Evolutionary conservation across 23 red algal species (phyloP).

Genomic region (Chondrus crispus): DNA sequence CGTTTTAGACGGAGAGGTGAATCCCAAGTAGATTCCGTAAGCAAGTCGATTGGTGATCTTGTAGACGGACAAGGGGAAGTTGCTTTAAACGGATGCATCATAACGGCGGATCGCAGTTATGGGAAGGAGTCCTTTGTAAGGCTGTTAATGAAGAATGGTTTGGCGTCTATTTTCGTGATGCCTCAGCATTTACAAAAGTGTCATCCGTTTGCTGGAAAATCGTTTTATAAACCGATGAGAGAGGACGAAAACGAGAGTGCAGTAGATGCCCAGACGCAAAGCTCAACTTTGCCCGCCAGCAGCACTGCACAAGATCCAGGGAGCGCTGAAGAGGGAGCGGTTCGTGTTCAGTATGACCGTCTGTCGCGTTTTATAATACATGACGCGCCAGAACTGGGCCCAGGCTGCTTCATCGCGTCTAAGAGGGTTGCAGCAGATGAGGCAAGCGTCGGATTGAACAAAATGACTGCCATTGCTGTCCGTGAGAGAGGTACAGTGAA

Average conservation of each 20-base stretch:
- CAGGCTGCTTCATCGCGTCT: background rate
- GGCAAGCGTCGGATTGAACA: background rate
- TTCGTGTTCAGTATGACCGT: background rate
- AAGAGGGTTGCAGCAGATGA: background rate
- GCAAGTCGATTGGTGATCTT: background rate
- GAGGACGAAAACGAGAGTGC: background rate
- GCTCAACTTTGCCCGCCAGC: background rate
- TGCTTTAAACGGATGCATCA: background rate
- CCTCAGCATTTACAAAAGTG: background rate
- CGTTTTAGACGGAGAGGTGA: background rate
- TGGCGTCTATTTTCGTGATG: background rate
- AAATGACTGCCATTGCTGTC: background rate
- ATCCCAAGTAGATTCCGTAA: background rate
- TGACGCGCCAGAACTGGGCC: background rate
- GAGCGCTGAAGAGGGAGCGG: background rate
- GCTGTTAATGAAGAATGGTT: background rate
- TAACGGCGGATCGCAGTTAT: background rate
- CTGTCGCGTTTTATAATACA: background rate
- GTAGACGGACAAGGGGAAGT: background rate
- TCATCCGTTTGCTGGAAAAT: background rate
- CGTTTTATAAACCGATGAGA: background rate
- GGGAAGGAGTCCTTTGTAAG: background rate
- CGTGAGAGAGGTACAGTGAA: background rate
- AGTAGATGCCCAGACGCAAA: background rate
- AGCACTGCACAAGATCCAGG: background rate